Evolutionary conservation across 2,329 filamentous ascomycete species (phyloP).

Genomic region (Talaromyces funiculosus): DNA sequence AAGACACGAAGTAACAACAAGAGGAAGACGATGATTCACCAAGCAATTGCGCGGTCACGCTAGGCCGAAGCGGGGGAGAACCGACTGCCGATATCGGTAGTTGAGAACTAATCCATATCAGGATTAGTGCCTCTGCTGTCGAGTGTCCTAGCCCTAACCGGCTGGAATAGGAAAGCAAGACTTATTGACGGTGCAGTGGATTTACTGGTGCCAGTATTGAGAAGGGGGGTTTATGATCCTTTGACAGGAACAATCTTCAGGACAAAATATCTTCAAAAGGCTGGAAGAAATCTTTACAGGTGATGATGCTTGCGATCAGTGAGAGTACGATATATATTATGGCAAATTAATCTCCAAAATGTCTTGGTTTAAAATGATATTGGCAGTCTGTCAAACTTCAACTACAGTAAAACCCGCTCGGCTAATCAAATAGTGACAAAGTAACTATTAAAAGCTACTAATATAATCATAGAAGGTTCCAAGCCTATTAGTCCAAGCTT

Average conservation of each 20-base stretch:
- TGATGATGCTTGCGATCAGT: conserved; percentile 55
- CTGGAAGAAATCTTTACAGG: conserved; percentile 48
- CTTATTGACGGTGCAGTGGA: too few species aligned
- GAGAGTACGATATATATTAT: conserved; percentile 57
- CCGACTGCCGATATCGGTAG: background rate
- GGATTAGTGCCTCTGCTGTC: background rate
- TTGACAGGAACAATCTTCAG: conserved; percentile 38
- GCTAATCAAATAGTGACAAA: background rate
- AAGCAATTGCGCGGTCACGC: background rate
- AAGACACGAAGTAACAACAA: too few species aligned
- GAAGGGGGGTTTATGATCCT: conserved; percentile 29
- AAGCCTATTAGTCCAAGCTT: too few species aligned
- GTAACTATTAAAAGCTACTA: background rate
- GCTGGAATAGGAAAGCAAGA: conserved; percentile 1
- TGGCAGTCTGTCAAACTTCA: background rate
- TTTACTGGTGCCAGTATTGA: conserved; percentile 43
- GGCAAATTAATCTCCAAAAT: conserved; percentile 37
- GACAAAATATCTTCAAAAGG: conserved; percentile 60
- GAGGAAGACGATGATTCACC: background rate
- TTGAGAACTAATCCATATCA: background rate
- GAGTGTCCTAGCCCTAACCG: background rate
- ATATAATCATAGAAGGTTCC: background rate
- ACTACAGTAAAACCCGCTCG: background rate
- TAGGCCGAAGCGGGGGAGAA: background rate
- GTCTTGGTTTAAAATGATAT: background rate